Percentiles rank a stretch among this genome's conserved stretches.
phyloP scores from a whole-genome alignment of 148 eudicot genomes.

The Limonium bicolor region DNA sequence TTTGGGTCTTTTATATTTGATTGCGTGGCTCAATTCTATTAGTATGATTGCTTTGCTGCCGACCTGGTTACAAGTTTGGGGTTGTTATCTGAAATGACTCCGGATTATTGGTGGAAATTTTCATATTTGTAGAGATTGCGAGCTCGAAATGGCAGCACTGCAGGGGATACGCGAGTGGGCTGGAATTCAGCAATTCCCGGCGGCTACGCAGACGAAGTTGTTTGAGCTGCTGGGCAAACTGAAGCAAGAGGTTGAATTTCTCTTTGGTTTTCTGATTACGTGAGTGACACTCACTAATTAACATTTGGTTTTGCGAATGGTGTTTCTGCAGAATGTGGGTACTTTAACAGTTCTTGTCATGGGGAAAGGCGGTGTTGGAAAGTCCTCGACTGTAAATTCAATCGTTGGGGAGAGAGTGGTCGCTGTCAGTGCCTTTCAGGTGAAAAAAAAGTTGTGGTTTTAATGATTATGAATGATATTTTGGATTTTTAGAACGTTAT shows the following conservation, averaged over 20 bases:
- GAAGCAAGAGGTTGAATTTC: conserved; percentile 50
- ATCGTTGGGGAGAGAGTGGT: conserved; percentile 84
- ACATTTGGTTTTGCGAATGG: not conserved
- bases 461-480: not conserved
- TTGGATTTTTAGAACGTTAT: not conserved
- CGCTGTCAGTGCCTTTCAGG: conserved; percentile 90
- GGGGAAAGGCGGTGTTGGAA: conserved; percentile 99
- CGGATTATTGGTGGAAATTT: no score
- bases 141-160: conserved; percentile 23
- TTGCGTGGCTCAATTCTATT: no score
- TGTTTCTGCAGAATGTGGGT: conserved; percentile 39
- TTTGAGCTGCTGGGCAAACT: conserved; percentile 57
- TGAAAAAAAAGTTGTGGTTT: conserved; percentile 7
- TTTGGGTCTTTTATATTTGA: no score
- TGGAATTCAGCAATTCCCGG: conserved; percentile 85
- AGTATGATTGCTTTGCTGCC: no score
- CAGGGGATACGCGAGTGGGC: conserved; percentile 53
- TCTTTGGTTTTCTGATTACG: not conserved
- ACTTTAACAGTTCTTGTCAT: conserved; percentile 80
- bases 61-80: no score
- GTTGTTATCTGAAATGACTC: no score
- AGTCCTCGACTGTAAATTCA: conserved; percentile 87
- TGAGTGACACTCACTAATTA: not conserved
- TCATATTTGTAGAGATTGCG: no score
- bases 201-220: conserved; percentile 63